A percentile compares a stretch with the other conserved stretches of the same genome.
These are phyloP conservation scores for Seminavis robusta DNA, from an alignment of 108 stramenopile genomes.

Conservation along the genomic window DNA sequence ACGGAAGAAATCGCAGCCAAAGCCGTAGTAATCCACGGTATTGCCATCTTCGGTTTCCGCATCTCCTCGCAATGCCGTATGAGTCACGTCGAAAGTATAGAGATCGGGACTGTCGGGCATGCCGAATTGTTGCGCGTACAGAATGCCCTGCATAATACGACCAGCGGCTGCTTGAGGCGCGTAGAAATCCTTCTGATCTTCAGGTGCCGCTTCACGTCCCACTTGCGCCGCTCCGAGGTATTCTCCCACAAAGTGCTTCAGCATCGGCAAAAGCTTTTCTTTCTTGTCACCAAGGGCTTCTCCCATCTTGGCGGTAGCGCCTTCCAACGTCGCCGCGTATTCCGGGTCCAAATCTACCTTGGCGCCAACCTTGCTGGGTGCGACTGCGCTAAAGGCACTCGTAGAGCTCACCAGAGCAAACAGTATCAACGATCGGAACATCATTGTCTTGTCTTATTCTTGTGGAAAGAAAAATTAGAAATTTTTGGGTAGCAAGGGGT, in stretches of 20 bases:
- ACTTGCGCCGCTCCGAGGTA: constrained; percentile 60
- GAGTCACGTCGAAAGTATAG: constrained; percentile 67
- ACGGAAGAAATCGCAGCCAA: constrained; percentile 92
- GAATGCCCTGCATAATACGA: constrained; percentile 55
- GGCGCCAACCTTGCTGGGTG: too few species aligned
- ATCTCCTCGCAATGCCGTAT: constrained; percentile 69
- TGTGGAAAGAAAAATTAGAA: too few species aligned
- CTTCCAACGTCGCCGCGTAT: constrained; percentile 47
- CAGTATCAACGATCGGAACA: too few species aligned
- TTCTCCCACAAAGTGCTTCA: constrained; percentile 72
- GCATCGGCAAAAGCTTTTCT: constrained; percentile 27
- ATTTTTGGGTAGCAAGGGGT: too few species aligned
- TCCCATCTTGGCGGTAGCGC: constrained; percentile 27
- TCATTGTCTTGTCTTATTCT: too few species aligned
- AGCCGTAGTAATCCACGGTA: constrained; percentile 73
- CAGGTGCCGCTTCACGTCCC: constrained; percentile 21
- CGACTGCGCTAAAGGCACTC: too few species aligned
- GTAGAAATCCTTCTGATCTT: constrained; percentile 22
- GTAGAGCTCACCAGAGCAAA: too few species aligned
- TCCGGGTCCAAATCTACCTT: constrained; percentile 36
- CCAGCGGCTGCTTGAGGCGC: constrained; percentile 22
- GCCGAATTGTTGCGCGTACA: constrained; percentile 67
- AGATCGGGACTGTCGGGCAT: constrained; percentile 45
- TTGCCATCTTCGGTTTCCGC: constrained; percentile 41
- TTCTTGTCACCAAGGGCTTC: constrained; percentile 28